Conservation (phyloP, 441 rosid genomes). For the Bocquillonia castaneifolia region DNA sequence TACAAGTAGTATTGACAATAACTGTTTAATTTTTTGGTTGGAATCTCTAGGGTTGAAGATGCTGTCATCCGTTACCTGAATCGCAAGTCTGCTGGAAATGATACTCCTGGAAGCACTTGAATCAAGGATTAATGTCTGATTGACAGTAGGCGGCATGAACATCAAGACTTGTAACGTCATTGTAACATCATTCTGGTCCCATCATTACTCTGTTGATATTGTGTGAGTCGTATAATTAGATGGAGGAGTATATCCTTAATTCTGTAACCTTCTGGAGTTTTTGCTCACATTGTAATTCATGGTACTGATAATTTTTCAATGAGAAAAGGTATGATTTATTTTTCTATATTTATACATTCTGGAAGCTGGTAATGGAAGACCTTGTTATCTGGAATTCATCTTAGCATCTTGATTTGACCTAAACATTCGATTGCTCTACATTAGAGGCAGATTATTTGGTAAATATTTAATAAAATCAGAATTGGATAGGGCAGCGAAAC, state of each 20-base stretch:
- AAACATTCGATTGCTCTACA: not conserved
- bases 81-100: slow-evolving; percentile 56
- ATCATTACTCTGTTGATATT: slow-evolving; percentile 7
- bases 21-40: slow-evolving; percentile 12
- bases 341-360: not conserved
- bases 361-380: not conserved
- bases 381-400: not conserved
- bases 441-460: not conserved
- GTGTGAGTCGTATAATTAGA: not conserved
- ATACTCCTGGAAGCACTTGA: slow-evolving; percentile 50
- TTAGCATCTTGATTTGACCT: not conserved
- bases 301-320: not conserved
- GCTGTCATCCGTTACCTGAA: slow-evolving; percentile 71
- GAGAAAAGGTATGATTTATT: not conserved
- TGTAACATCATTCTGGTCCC: slow-evolving; percentile 9
- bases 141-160: slow-evolving; percentile 4
- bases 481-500: not conserved
- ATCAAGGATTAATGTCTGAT: slow-evolving; percentile 12
- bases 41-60: slow-evolving; percentile 58
- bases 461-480: not conserved
- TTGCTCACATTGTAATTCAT: slow-evolving; percentile 1
- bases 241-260: not conserved
- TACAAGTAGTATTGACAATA: not conserved
- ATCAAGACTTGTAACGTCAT: slow-evolving; percentile 10
- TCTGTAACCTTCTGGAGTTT: not conserved